Conservation (phyloP, 1,139 yeast species). For the Arxiozyma heterogenica region DNA sequence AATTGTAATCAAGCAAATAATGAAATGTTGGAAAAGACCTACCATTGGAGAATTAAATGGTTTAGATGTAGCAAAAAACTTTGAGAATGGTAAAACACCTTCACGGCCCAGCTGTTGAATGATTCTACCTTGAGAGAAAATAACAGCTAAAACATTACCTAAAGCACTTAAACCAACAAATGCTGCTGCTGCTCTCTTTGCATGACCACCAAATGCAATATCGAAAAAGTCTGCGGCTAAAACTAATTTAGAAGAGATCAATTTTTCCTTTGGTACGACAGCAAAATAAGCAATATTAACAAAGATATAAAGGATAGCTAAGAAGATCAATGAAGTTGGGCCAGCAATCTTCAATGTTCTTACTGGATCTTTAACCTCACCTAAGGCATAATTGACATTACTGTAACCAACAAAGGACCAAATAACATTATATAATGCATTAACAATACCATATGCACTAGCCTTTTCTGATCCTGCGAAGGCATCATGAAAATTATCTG, state of each 20-base stretch:
- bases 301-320: slow-evolving; percentile 56
- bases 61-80: slow-evolving; percentile 43
- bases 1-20: slow-evolving; percentile 45
- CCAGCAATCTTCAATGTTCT: slow-evolving; percentile 63
- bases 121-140: slow-evolving; percentile 69
- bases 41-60: slow-evolving; percentile 43
- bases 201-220: slow-evolving; percentile 59
- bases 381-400: slow-evolving; percentile 73
- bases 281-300: slow-evolving; percentile 68
- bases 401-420: slow-evolving; percentile 73
- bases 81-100: slow-evolving; percentile 61
- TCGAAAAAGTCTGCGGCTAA: slow-evolving; percentile 69
- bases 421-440: slow-evolving; percentile 68
- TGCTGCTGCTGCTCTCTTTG: slow-evolving; percentile 61
- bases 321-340: slow-evolving; percentile 53
- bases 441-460: slow-evolving; percentile 69
- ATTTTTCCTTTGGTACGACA: slow-evolving; percentile 58
- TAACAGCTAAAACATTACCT: slow-evolving; percentile 72
- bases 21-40: slow-evolving; percentile 47
- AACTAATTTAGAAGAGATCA: slow-evolving; percentile 55
- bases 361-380: slow-evolving; percentile 67
- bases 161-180: slow-evolving; percentile 66
- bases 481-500: slow-evolving; percentile 57
- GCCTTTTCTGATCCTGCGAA: slow-evolving; percentile 49
- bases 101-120: slow-evolving; percentile 69